Evolutionary conservation across 139 green algal genomes (phyloP).

Genomic region (Yamagishiella unicocca): DNA sequence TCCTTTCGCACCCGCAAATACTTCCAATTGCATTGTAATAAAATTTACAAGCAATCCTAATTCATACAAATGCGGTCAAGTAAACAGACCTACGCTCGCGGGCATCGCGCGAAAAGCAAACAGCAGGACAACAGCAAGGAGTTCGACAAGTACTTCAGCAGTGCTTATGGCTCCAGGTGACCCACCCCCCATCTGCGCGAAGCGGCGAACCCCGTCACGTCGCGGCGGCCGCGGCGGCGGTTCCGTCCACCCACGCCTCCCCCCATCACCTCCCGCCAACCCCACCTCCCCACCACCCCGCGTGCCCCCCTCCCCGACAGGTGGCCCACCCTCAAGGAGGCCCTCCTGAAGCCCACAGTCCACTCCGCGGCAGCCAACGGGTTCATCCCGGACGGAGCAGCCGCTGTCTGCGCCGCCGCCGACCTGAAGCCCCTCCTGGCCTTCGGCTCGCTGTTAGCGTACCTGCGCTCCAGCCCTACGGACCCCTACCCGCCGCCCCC

Average conservation of each 20-base stretch:
- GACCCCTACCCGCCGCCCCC: slow-evolving; percentile 31
- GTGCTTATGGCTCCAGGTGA: slow-evolving; percentile 32
- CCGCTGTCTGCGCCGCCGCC: not conserved
- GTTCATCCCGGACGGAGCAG: slow-evolving; percentile 14
- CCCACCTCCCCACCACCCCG: not conserved
- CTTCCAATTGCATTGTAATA: not conserved
- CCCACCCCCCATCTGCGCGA: no score
- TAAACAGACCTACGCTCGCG: slow-evolving; percentile 15
- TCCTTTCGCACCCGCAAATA: no score
- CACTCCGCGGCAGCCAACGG: slow-evolving; percentile 49
- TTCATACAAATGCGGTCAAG: not conserved
- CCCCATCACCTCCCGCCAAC: not conserved
- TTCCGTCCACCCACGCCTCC: not conserved
- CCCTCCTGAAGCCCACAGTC: slow-evolving; percentile 47
- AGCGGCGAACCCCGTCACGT: no score
- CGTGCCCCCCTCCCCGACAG: not conserved
- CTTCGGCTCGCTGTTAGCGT: not conserved
- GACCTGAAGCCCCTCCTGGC: not conserved
- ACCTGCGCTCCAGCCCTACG: not conserved
- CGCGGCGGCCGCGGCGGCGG: no score
- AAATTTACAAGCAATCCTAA: no score
- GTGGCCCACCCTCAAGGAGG: slow-evolving; percentile 33
- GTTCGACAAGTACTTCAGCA: slow-evolving; percentile 40
- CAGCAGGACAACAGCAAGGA: slow-evolving; percentile 42
- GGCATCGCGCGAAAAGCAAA: slow-evolving; percentile 25